Evolutionary conservation across 306 rosid species (phyloP).

Genomic region (Vigna reflexopilosa): DNA sequence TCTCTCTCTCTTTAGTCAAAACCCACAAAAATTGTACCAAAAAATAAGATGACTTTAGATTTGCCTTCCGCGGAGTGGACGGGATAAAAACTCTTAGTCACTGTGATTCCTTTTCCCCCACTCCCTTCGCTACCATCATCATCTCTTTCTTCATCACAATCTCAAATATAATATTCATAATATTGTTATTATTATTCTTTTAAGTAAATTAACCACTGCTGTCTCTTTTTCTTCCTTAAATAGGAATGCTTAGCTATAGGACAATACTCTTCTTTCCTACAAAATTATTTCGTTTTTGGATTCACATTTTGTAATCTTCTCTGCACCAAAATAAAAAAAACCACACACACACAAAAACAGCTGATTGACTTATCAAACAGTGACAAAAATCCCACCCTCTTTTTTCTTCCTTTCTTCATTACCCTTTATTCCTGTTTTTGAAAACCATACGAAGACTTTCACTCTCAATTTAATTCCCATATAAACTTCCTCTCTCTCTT

Average conservation of each 20-base stretch:
- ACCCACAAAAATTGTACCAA: conserved; percentile 50
- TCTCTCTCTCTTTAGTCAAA: conserved; percentile 51
- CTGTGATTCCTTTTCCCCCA: conserved; percentile 84
- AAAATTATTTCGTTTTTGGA: neutral
- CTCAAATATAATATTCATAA: neutral
- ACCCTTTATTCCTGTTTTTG: neutral
- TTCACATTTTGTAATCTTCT: conserved; percentile 32
- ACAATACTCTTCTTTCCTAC: conserved; percentile 19
- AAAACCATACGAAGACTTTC: neutral
- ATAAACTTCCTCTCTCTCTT: neutral
- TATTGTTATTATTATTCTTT: neutral
- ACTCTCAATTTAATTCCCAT: neutral
- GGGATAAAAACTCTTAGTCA: conserved; percentile 66
- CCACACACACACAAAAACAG: neutral
- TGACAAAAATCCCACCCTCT: conserved; percentile 47
- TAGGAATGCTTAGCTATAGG: conserved; percentile 47
- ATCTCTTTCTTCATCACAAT: conserved; percentile 28
- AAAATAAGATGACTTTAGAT: conserved; percentile 53
- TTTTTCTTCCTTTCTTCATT: conserved; percentile 55
- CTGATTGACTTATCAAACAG: conserved; percentile 51
- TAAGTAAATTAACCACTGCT: neutral
- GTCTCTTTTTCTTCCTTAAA: conserved; percentile 48
- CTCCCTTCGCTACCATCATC: conserved; percentile 62
- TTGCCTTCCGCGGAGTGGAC: conserved; percentile 63
- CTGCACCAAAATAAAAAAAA: conserved; percentile 1